These are phyloP conservation scores for Penicillium waksmanii DNA, from an alignment of 495 filamentous ascomycete genomes.

Conservation along the genomic window DNA sequence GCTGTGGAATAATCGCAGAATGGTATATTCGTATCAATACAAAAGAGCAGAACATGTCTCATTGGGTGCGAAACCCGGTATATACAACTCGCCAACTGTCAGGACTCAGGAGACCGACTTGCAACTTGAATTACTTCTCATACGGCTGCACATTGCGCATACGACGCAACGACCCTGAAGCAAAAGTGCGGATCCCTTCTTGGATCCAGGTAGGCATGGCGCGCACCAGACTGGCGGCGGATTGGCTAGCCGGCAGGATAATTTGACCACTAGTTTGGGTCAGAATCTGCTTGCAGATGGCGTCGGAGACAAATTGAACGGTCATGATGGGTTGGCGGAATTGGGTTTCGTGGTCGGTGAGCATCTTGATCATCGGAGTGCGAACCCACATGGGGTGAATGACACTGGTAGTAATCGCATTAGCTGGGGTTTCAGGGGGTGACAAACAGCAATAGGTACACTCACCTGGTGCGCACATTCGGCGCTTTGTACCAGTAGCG, in stretches of 20 bases:
- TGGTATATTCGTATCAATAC: conserved; percentile 4
- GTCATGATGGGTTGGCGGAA: conserved; percentile 46
- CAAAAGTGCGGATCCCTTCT: conserved; percentile 36
- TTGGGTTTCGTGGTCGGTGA: conserved; percentile 40
- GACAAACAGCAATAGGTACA: too few relatives aligned
- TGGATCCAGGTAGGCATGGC: conserved; percentile 48
- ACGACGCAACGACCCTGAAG: conserved; percentile 23
- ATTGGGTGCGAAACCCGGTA: background rate
- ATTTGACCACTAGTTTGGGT: conserved; percentile 47
- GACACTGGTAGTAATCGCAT: conserved; percentile 26
- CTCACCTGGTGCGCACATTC: conserved; percentile 48
- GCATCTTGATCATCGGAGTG: conserved; percentile 47
- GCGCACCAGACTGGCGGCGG: conserved; percentile 33
- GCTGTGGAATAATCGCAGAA: background rate
- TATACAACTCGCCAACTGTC: background rate
- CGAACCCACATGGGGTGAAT: conserved; percentile 52
- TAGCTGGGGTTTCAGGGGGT: too few relatives aligned
- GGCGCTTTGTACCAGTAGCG: conserved; percentile 45
- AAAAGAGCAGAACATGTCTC: background rate
- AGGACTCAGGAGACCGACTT: too few relatives aligned
- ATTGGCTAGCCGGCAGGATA: conserved; percentile 33
- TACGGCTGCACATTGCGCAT: conserved; percentile 22
- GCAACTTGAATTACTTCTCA: background rate
- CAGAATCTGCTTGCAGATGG: conserved; percentile 48
- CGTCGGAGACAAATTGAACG: conserved; percentile 39